Conservation (phyloP, 2,329 filamentous ascomycete genomes). For the Fusarium anguioides region DNA sequence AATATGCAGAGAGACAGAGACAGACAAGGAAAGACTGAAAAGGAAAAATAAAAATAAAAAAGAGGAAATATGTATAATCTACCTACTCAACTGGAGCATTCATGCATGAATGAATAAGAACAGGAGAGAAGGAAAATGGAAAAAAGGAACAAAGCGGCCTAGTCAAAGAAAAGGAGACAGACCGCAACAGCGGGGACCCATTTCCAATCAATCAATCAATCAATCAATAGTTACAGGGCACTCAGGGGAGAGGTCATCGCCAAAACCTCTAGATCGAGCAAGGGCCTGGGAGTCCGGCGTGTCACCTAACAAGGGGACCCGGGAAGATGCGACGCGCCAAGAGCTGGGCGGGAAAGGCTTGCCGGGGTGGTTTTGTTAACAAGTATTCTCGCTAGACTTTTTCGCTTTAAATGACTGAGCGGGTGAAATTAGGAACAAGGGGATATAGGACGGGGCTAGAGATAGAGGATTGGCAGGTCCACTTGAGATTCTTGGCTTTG, state of each 20-base stretch:
- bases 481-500: neutral
- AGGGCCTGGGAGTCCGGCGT: conserved; percentile 5
- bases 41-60: conserved; percentile 13
- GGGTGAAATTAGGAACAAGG: conserved; percentile 15
- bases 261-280: conserved; percentile 22
- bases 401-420: neutral
- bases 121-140: neutral
- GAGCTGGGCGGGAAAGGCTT: conserved; percentile 33
- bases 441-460: conserved; percentile 3
- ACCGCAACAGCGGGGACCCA: conserved; percentile 34
- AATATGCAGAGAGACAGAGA: conserved; percentile 6
- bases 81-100: conserved; percentile 11
- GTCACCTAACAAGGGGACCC: neutral
- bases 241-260: conserved; percentile 41
- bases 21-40: conserved; percentile 31
- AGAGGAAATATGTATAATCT: neutral
- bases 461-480: conserved; percentile 11
- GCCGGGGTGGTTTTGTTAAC: neutral
- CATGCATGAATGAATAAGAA: conserved; percentile 2
- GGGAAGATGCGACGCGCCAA: conserved; percentile 28
- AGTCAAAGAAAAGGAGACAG: conserved; percentile 25
- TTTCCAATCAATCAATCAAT: conserved; percentile 19
- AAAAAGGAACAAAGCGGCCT: conserved; percentile 1
- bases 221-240: too few species aligned
- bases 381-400: conserved; percentile 8